Base-by-base conservation (phyloP, 176 grass and related monocot species). In the Carex cristatella region DNA sequence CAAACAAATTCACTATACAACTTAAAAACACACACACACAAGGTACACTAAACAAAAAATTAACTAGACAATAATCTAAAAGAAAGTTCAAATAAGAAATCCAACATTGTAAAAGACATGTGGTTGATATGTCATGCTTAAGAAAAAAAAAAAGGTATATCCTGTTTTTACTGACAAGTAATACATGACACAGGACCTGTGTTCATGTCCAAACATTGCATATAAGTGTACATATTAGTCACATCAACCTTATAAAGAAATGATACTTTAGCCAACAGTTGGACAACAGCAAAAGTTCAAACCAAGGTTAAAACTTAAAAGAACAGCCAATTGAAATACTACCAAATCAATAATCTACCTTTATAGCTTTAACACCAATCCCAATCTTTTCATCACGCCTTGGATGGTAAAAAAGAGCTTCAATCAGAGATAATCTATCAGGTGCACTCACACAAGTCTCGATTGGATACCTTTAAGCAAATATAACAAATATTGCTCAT, bases 391-490 rank as follows among this genome's bases (percentile, higher is more conserved):
- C 83, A 63, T 23, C 35, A 51, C 79, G 69, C 61, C 81, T 86
- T 14, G 86, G 86, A 88, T 91, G 89, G 81, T 92, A 98, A 23
- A 84, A 83, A 55, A 98, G 56, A 69, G 93, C 93, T 83, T 93
- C 89, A 9, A 92, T 87, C 51, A 95, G 66, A 30, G 16, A 69
- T 78, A 80, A 69, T 81, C 87, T 94, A 85, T 95, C 93, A 83
- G 73, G 14, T 71, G 92, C 89, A 62, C 5, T 81, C 54, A 97
- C 84, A 86, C 12, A 66, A 70, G 74, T 80, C 82, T 82, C 79
- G 55, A 92, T 79, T 37, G 86, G 81, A 84, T 94, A 94, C 90
- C 94, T 97, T 90, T 69, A 42, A 90, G 60, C 16, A 73, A 84
- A 64, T 73, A 60, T 12, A 79, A 83, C 40, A 84, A 4, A 33